Conservation (phyloP, 768 basidiomycete species). For the Baorangia bicolor region DNA sequence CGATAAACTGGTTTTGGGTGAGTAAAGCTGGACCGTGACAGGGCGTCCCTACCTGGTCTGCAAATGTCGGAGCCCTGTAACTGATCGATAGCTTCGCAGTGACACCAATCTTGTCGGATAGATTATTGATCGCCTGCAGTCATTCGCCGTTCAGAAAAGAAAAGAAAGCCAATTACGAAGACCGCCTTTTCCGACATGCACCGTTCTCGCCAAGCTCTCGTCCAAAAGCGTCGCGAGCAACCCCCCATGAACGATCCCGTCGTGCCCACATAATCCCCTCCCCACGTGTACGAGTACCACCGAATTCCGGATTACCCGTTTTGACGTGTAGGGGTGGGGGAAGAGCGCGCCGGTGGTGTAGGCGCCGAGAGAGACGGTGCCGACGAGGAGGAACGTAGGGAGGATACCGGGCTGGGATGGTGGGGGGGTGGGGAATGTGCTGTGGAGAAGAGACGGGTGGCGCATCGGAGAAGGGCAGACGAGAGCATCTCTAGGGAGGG, state of each 20-base stretch:
- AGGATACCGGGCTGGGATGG: constrained; percentile 6
- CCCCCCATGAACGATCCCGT: constrained; percentile 94
- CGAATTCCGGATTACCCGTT: no score
- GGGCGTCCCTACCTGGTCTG: constrained; percentile 65
- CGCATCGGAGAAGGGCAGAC: constrained; percentile 2
- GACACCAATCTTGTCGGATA: constrained; percentile 93
- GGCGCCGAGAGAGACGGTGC: no score
- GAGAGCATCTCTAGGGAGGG: background rate
- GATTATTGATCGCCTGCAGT: constrained; percentile 77
- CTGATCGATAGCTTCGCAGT: constrained; percentile 83
- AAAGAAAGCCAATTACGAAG: constrained; percentile 6
- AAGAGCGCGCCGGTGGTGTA: constrained; percentile 66
- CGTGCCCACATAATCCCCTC: constrained; percentile 88
- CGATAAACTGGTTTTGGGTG: constrained; percentile 59
- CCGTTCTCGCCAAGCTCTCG: constrained; percentile 76
- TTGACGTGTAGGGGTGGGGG: constrained; percentile 65
- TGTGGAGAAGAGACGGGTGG: constrained; percentile 23
- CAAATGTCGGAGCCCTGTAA: no score
- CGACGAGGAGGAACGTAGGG: constrained; percentile 17
- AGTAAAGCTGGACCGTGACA: background rate
- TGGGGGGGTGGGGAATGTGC: background rate
- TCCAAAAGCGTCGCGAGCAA: constrained; percentile 82
- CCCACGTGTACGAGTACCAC: no score
- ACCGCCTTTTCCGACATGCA: constrained; percentile 36
- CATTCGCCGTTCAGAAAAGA: background rate